Evolutionary conservation across 768 basidiomycete species (phyloP), one percentile per base, ranked within the genome.

Genomic region (Serendipita vermifera): DNA sequence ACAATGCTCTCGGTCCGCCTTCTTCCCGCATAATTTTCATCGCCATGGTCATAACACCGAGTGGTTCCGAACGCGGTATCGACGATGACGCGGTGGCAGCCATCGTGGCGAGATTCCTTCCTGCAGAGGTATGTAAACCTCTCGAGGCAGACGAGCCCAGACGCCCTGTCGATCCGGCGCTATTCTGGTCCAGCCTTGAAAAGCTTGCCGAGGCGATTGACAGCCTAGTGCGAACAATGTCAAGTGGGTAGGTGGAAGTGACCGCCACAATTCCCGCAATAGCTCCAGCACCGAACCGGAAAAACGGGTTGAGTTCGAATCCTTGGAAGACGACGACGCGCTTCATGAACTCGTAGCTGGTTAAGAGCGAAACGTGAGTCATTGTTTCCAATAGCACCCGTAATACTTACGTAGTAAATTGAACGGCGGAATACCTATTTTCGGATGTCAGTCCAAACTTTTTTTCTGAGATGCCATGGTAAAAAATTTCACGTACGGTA

Each of bases 191-290:
- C 62, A 20, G 66, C 32, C 20, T 60, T 58, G 31, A 69, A 68
- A 36, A 75, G 46, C 85, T 85, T n/a, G 90, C 86, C 3, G 90
- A 91, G 17, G 89, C 90, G 65, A 98, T 94, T 17, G 89, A 93
- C 57, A 99, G 72, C 33, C 94, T 79, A 24, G 90, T 87, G 39
- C 94, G 80, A 29, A 98, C 87, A 48, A 99, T 82, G 67, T 99
- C 94, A 60, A 98, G 72, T 6, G 94, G 94, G 71, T 92, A 89
- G 70, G 88, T 91, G 43, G 65, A 64, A 91, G 91, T 87, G 60
- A 99, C 94, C 58, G 90, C 92, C 6, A 87, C 86, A 60, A 98
- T 87, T 26, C 94, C 94, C 51, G 94, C 94, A 11, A 94, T 71
- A 17, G 90, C 91, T 60, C 94, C 94, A 55, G 87, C 83, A 1